Conservation (phyloP, 148 eudicot genomes). For the Euryodendron excelsum region DNA sequence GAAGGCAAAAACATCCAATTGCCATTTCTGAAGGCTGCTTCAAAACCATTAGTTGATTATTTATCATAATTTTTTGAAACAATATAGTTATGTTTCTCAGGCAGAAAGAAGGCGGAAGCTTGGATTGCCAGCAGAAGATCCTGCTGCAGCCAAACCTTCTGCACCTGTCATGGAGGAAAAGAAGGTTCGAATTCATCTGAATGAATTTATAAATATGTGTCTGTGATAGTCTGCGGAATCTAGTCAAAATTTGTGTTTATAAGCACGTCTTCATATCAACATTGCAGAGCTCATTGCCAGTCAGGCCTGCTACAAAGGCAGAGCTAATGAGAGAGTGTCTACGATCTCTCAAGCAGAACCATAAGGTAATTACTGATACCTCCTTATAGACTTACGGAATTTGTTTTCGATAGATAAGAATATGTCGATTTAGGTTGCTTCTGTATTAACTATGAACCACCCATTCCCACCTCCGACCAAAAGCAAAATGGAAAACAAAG, state of each 20-base stretch:
- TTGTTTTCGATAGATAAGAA: neutral
- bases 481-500: neutral
- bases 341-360: conserved; percentile 77
- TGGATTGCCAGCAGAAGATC: conserved; percentile 88
- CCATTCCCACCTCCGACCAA: too few species aligned
- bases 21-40: neutral
- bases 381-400: conserved; percentile 52
- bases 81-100: conserved; percentile 32
- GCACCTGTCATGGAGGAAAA: conserved; percentile 79
- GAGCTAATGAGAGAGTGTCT: conserved; percentile 98
- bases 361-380: conserved; percentile 56
- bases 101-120: conserved; percentile 98
- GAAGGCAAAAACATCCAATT: neutral
- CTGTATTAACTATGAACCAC: neutral
- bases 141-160: conserved; percentile 69
- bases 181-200: conserved; percentile 48
- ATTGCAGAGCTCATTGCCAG: conserved; percentile 71
- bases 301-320: conserved; percentile 84
- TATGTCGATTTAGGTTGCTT: neutral
- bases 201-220: conserved; percentile 47
- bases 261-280: neutral
- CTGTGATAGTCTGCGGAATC: neutral
- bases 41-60: neutral
- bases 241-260: conserved; percentile 1
- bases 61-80: neutral